phyloP scores from a whole-genome alignment of 176 grass and related monocot genomes.

The Neostapfia colusana region DNA sequence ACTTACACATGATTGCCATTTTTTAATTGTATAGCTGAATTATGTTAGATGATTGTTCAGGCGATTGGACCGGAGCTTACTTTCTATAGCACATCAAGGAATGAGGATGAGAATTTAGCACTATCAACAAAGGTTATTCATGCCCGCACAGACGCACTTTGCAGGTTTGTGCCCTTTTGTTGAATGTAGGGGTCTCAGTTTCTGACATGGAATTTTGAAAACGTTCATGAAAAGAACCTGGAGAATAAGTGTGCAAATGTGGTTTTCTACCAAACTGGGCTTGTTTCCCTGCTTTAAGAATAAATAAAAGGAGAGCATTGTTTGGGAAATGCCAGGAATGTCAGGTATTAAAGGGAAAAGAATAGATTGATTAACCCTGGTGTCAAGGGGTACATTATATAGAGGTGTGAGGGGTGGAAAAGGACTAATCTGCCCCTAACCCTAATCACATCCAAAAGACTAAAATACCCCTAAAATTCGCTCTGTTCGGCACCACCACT shows the following conservation, averaged over 20 bases:
- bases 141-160: constrained; percentile 86
- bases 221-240: constrained; percentile 2
- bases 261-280: background rate
- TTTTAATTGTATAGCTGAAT: constrained; percentile 12
- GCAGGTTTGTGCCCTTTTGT: constrained; percentile 54
- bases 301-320: background rate
- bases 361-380: too few species aligned
- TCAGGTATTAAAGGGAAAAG: too few species aligned
- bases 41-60: constrained; percentile 44
- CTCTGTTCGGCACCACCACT: too few species aligned
- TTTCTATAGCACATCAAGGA: constrained; percentile 86
- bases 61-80: constrained; percentile 97
- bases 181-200: constrained; percentile 17
- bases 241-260: constrained; percentile 12
- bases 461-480: too few species aligned
- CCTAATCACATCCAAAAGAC: too few species aligned
- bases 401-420: too few species aligned
- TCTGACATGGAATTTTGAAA: constrained; percentile 25
- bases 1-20: background rate
- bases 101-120: constrained; percentile 60
- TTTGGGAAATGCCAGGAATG: background rate
- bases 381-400: too few species aligned
- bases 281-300: background rate
- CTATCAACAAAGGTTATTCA: constrained; percentile 93
- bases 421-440: too few species aligned